phyloP scores from a whole-genome alignment of 129 eudicot species.

The Gnaphalium uliginosum region DNA sequence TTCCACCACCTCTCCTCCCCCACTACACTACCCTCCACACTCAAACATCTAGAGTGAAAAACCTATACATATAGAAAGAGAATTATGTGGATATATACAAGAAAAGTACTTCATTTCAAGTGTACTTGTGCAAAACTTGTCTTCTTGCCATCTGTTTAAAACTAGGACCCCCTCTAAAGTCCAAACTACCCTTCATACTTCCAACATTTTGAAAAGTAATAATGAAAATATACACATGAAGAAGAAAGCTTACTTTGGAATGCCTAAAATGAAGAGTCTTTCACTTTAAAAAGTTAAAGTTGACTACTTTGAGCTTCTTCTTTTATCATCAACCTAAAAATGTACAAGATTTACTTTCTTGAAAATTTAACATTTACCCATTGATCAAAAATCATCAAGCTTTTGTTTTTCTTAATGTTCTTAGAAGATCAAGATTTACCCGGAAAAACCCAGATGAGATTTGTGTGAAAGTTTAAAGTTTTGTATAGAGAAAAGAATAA shows the following conservation, averaged over 20 bases:
- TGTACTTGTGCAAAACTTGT: constrained; percentile 9
- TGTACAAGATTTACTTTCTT: constrained; percentile 14
- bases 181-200: background rate
- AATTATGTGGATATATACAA: constrained; percentile 2
- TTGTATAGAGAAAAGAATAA: background rate
- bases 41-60: constrained; percentile 24
- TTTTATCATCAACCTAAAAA: background rate
- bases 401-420: constrained; percentile 18
- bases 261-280: background rate
- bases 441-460: constrained; percentile 24
- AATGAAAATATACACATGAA: background rate
- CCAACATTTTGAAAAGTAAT: constrained; percentile 11
- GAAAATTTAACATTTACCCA: constrained; percentile 11
- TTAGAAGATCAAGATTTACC: constrained; percentile 5
- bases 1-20: constrained; percentile 16
- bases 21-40: constrained; percentile 17
- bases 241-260: background rate
- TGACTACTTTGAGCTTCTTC: constrained; percentile 8
- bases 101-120: background rate
- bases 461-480: constrained; percentile 8
- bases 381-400: constrained; percentile 22
- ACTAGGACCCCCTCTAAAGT: background rate
- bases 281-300: background rate
- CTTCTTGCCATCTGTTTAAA: constrained; percentile 5
- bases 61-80: constrained; percentile 6